phyloP scores from a whole-genome alignment of 495 filamentous ascomycete species.

The Penicillium atrosanguineum region DNA sequence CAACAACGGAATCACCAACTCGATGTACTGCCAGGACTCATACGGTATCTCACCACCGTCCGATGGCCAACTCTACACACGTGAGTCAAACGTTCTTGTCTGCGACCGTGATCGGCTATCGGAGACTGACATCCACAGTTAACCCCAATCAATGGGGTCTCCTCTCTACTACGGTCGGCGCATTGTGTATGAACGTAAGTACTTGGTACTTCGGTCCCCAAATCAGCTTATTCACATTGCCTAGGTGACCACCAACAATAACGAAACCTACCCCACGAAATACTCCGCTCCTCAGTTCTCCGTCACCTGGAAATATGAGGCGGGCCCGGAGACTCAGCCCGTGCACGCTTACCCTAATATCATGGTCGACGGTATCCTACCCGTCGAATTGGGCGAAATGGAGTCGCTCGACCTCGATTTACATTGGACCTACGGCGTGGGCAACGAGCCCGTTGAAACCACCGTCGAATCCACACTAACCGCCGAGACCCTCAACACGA shows the following conservation, averaged over 20 bases:
- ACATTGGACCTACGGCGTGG: slow-evolving; percentile 37
- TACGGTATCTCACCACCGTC: slow-evolving; percentile 26
- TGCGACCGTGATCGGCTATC: background rate
- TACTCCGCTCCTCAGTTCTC: slow-evolving; percentile 34
- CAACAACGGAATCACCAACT: slow-evolving; percentile 15
- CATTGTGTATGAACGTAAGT: slow-evolving; percentile 33
- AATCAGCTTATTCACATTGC: slow-evolving; percentile 2
- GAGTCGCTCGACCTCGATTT: slow-evolving; percentile 26
- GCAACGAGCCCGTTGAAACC: slow-evolving; percentile 17
- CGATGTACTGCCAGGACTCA: slow-evolving; percentile 21
- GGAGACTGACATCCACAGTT: slow-evolving; percentile 16
- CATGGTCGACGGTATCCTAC: slow-evolving; percentile 24
- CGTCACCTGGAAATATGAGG: slow-evolving; percentile 36
- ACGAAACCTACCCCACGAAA: slow-evolving; percentile 32
- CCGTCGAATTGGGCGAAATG: slow-evolving; percentile 20
- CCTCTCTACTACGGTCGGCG: slow-evolving; percentile 1
- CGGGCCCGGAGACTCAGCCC: slow-evolving; percentile 19
- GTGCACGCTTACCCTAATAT: slow-evolving; percentile 43
- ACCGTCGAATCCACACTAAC: slow-evolving; percentile 17
- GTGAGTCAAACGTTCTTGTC: slow-evolving; percentile 15
- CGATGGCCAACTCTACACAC: slow-evolving; percentile 19
- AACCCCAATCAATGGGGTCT: slow-evolving; percentile 38
- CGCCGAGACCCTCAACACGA: slow-evolving; percentile 26
- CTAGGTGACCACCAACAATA: slow-evolving; percentile 35
- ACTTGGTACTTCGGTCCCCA: background rate